A percentile compares a stretch with the other conserved stretches of the same genome.
Conservation (phyloP, 1,139 yeast species). For the Entelexis paramagnoliae region DNA sequence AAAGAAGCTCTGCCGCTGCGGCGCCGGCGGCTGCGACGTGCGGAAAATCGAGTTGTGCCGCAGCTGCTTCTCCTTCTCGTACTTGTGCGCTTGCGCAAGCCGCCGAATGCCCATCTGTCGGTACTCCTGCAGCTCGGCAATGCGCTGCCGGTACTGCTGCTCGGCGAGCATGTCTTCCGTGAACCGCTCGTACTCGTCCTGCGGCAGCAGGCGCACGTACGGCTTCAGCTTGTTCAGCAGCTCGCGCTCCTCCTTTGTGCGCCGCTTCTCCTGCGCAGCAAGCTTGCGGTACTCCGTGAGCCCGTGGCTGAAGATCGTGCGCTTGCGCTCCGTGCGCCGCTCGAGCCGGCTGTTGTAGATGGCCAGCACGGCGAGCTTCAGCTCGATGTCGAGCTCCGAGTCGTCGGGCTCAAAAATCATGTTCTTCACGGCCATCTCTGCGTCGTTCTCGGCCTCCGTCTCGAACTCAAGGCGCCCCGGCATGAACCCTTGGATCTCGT, state of each 20-base stretch:
- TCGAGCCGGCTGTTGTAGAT: conserved; percentile 84
- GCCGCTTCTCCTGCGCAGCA: conserved; percentile 61
- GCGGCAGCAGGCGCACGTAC: conserved; percentile 67
- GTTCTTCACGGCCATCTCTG: conserved; percentile 87
- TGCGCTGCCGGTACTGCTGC: conserved; percentile 65
- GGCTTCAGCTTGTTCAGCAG: conserved; percentile 64
- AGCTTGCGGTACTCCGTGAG: conserved; percentile 78
- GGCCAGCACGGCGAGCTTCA: conserved; percentile 76
- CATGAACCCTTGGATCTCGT: conserved; percentile 96
- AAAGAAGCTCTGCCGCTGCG: conserved; percentile 19
- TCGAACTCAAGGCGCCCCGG: conserved; percentile 97
- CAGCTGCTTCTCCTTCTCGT: conserved; percentile 72
- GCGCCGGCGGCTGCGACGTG: conserved; percentile 18
- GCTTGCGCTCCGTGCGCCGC: conserved; percentile 83
- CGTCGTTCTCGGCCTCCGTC: conserved; percentile 92
- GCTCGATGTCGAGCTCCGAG: conserved; percentile 72
- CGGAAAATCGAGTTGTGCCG: conserved; percentile 27
- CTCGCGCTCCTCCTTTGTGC: conserved; percentile 85
- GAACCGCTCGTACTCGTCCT: conserved; percentile 68
- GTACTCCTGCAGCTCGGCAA: conserved; percentile 88
- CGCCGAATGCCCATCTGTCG: conserved; percentile 80
- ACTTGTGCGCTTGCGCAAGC: conserved; percentile 71
- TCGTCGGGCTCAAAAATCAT: conserved; percentile 94
- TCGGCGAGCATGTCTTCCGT: conserved; percentile 65
- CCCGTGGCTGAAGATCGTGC: conserved; percentile 64